A percentile compares a stretch with the other conserved stretches of the same genome.
These are phyloP conservation scores for Polytrichum formosum DNA, from an alignment of 225 moss, liverwort and hornwort species.

Conservation along the genomic window DNA sequence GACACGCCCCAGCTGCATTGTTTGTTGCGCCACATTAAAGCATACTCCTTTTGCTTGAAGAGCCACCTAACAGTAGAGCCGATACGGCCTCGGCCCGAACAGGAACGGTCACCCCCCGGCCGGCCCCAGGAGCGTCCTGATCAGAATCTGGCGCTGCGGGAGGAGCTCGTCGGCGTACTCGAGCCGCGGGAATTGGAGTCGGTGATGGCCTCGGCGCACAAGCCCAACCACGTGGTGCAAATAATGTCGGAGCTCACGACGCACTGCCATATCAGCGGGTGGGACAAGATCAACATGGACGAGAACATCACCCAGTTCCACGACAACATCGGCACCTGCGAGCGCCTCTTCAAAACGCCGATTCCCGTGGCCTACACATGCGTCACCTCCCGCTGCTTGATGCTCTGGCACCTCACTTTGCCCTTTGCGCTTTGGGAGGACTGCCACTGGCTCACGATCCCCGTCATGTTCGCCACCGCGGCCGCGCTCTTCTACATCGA, in stretches of 20 bases:
- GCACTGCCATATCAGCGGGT: constrained; percentile 22
- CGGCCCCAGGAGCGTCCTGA: too few relatives aligned
- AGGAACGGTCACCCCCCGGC: too few relatives aligned
- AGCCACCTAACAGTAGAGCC: constrained; percentile 21
- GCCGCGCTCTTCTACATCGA: constrained; percentile 43
- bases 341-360: constrained; percentile 68
- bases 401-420: constrained; percentile 69
- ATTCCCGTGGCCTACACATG: constrained; percentile 80
- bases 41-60: constrained; percentile 55
- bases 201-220: constrained; percentile 16
- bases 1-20: constrained; percentile 45
- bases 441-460: constrained; percentile 69
- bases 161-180: constrained; percentile 9
- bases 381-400: constrained; percentile 66
- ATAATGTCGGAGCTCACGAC: constrained; percentile 19
- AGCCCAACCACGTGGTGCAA: constrained; percentile 37
- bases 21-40: constrained; percentile 61
- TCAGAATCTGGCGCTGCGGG: not conserved
- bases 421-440: constrained; percentile 68
- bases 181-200: constrained; percentile 27
- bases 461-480: constrained; percentile 32
- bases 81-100: not conserved
- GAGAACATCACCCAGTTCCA: constrained; percentile 58
- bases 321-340: constrained; percentile 70
- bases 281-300: constrained; percentile 45